These are phyloP conservation scores for Hymenoscyphus occultus DNA, from an alignment of 2,329 filamentous ascomycete genomes.

Conservation along the genomic window DNA sequence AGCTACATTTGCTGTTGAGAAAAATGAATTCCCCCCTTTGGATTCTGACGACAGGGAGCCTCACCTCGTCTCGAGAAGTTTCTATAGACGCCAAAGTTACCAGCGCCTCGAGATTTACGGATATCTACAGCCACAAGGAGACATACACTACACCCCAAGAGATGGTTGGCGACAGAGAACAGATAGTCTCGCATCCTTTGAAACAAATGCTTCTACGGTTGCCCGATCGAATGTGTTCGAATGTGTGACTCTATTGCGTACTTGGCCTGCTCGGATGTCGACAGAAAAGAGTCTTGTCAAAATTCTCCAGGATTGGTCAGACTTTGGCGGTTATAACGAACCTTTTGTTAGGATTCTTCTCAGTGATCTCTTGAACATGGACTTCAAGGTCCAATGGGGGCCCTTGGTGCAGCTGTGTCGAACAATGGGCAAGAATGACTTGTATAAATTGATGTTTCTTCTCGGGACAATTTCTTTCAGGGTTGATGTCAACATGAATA, in stretches of 20 bases:
- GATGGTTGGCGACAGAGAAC: slow-evolving; percentile 12
- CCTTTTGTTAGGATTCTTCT: slow-evolving; percentile 37
- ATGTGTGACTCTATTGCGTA: slow-evolving; percentile 27
- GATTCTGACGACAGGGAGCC: background rate
- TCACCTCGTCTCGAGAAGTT: slow-evolving; percentile 21
- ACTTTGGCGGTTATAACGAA: slow-evolving; percentile 41
- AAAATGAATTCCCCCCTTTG: slow-evolving; percentile 6
- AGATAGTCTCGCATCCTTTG: too few relatives aligned
- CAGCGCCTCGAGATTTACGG: background rate
- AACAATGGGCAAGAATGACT: slow-evolving; percentile 26
- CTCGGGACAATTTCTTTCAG: slow-evolving; percentile 46
- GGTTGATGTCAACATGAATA: slow-evolving; percentile 38
- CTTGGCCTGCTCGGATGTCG: slow-evolving; percentile 27
- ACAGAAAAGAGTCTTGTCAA: slow-evolving; percentile 30
- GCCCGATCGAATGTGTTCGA: slow-evolving; percentile 27
- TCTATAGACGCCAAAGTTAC: background rate
- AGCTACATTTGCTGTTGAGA: slow-evolving; percentile 17
- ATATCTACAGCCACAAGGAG: background rate
- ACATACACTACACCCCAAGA: slow-evolving; percentile 18
- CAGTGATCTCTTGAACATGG: slow-evolving; percentile 39
- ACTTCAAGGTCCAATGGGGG: slow-evolving; percentile 42
- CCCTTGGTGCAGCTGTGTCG: slow-evolving; percentile 41
- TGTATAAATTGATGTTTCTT: slow-evolving; percentile 45
- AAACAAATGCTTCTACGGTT: background rate
- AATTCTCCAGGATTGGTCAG: slow-evolving; percentile 35